phyloP scores from a whole-genome alignment of 2,329 filamentous ascomycete genomes.

The Aulographum hederae region DNA sequence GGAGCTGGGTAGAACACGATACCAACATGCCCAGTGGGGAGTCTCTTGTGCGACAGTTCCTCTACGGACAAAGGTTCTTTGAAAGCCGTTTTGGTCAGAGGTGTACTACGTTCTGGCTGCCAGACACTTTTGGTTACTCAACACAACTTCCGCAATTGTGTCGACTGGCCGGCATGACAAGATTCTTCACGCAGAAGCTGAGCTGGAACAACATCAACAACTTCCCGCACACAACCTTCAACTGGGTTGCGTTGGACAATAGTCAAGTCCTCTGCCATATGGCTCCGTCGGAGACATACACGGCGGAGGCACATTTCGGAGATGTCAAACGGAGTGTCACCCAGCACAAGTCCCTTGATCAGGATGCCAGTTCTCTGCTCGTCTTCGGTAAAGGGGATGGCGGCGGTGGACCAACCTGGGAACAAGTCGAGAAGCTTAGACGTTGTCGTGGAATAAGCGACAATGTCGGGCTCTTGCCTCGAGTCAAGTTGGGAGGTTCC shows the following conservation, averaged over 20 bases:
- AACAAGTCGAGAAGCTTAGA: conserved; percentile 86
- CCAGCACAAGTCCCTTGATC: conserved; percentile 90
- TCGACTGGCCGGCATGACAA: conserved; percentile 82
- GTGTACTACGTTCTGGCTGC: conserved; percentile 88
- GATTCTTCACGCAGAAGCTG: conserved; percentile 95
- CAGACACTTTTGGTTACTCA: conserved; percentile 96
- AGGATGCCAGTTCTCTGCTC: conserved; percentile 75
- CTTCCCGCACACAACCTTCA: conserved; percentile 97
- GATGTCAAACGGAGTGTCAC: conserved; percentile 79
- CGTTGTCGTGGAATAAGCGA: conserved; percentile 85
- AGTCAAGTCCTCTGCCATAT: conserved; percentile 97
- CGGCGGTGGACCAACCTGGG: conserved; percentile 83
- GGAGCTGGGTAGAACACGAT: conserved; percentile 97
- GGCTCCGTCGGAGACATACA: conserved; percentile 91
- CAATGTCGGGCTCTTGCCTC: conserved; percentile 63
- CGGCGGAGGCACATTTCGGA: conserved; percentile 82
- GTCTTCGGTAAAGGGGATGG: conserved; percentile 96
- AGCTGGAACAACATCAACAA: conserved; percentile 99
- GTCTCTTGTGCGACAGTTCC: conserved; percentile 79
- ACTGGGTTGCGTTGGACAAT: conserved; percentile 91
- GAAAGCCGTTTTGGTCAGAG: conserved; percentile 81
- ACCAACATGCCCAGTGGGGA: conserved; percentile 95
- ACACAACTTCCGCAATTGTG: conserved; percentile 88
- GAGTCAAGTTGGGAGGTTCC: conserved; percentile 72
- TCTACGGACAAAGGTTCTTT: conserved; percentile 91